Base-by-base conservation (phyloP, 768 basidiomycete species). In the Agrocybe pediades region DNA sequence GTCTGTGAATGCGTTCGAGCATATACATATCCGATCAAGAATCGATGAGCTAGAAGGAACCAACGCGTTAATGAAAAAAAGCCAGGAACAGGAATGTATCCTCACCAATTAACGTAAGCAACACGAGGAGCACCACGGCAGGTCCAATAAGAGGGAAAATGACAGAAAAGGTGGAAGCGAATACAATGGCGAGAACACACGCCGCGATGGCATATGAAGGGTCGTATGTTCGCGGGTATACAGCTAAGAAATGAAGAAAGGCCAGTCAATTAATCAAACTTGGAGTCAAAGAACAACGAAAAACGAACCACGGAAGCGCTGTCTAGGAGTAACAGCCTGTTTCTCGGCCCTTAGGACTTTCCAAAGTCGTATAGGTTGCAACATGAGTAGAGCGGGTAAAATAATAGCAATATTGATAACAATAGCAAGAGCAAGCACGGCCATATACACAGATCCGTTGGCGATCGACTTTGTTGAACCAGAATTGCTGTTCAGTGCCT, bases 141-240 rank as follows among this genome's bases (percentile, higher is more conserved):
- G 90, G 87, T 1, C 81, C 84, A 52, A 92, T 82, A 49, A 92
- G 70, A 1, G 91, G 90, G 66, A 92, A 92, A 50, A 92, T 82
- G 42, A 91, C 69, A 23, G 84, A 73, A 71, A 92, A 90, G 7
- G 81, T 82, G 20, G 86, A 85, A 40, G 87, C 86, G 68, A 90
- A 87, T 26, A 88, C 74, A 55, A 91, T 74, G 30, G 81, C 86
- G 42, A 92, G 74, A 46, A 87, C 71, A 65, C 84, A 87, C 39
- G 84, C 82, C 44, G 82, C 82, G 27, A 82, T 80, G 19, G 86
- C 83, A 66, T 83, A 86, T 2, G 86, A 76, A 11, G 87, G 85
- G 53, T 89, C 81, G 62, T 89, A 90, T 23, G 81, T 78, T 60
- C 79, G 74, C 26, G 91, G 90, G 62, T 88, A 90, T 56, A 87